A percentile compares a stretch with the other conserved stretches of the same genome.
Conservation (phyloP, 2,329 filamentous ascomycete genomes). For the Beauveria scarabaeidicola region DNA sequence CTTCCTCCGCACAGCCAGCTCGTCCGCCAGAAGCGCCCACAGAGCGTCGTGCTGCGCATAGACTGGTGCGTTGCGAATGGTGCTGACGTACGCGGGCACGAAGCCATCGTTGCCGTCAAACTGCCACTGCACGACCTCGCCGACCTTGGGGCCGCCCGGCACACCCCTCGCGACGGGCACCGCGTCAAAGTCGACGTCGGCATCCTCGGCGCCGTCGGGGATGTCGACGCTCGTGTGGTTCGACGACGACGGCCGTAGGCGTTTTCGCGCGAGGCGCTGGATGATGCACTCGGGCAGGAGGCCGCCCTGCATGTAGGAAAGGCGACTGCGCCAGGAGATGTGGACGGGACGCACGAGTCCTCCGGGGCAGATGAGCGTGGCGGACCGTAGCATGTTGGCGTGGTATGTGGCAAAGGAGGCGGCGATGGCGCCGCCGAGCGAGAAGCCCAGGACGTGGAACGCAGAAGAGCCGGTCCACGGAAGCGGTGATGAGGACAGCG, state of each 20-base stretch:
- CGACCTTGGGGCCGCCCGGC: constrained; percentile 44
- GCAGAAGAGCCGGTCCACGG: constrained; percentile 44
- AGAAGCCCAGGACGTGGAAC: constrained; percentile 72
- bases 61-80: constrained; percentile 62
- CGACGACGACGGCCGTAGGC: constrained; percentile 36
- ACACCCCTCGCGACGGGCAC: constrained; percentile 44
- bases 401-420: constrained; percentile 63
- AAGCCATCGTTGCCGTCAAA: constrained; percentile 58
- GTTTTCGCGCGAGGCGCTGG: constrained; percentile 40
- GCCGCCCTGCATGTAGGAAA: constrained; percentile 51
- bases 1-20: constrained; percentile 27
- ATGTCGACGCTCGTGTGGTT: constrained; percentile 27
- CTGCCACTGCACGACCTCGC: constrained; percentile 62
- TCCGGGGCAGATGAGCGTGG: constrained; percentile 59
- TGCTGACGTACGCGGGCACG: constrained; percentile 60
- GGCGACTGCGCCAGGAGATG: constrained; percentile 49
- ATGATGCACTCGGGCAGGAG: constrained; percentile 52
- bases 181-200: constrained; percentile 33
- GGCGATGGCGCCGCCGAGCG: constrained; percentile 66
- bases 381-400: constrained; percentile 51
- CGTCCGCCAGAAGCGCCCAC: constrained; percentile 49
- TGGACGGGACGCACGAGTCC: constrained; percentile 59
- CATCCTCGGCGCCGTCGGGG: constrained; percentile 31
- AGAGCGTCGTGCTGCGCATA: constrained; percentile 47
- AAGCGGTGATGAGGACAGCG: constrained; percentile 53